Base-by-base conservation (phyloP, 352 stramenopile genomes). In the Phytophthora podocarpi region DNA sequence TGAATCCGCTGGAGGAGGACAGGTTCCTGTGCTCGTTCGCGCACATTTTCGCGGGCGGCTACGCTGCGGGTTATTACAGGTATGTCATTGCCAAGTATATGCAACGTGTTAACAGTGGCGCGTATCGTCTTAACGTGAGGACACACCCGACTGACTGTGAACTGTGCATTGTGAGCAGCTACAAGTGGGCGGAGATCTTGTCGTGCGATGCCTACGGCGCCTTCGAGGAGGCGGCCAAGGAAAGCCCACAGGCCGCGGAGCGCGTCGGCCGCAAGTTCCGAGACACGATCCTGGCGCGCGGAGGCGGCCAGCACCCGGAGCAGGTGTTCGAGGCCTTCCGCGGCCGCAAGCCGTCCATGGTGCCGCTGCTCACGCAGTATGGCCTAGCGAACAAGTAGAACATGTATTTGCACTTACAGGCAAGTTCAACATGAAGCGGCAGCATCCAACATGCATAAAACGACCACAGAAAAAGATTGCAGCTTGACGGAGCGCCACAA, bases 1-100 rank as follows among this genome's bases (percentile, higher is more conserved):
- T 97, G 47, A 73, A 81, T 54, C 96, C 96, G 23, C 79, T 99
- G 4, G 64, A 80, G 34, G 94, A 99, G 57, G 96, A 99, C 76
- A 80, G 96, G 30, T 99, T 99, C 74, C 78, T 99, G n/a, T 99
- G 96, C 70, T 94, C 91, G 30, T 99, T 99, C 73, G 85, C 75
- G 26, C 97, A 99, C 74, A 99, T 99, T 60, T 99, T 99, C 71
- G 97, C 94, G 0, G 97, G 97, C 2, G 96, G 97, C 30, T 99
- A 99, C 70, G 87, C 94, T n/a, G 96, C 97, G 7, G 97, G 97
- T 21, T 99, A 99, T 74, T 99, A 98, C 78, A 93, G 72, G 59
- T 98, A 96, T 68, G 43, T 59, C 10, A 8, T 20, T 26, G 11
- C 7, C 20, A 55, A 41, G 12, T 66, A n/a, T n/a, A n/a, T n/a